Evolutionary conservation across 2,329 filamentous ascomycete species (phyloP).

Genomic region (Verticillium nonalfalfae): DNA sequence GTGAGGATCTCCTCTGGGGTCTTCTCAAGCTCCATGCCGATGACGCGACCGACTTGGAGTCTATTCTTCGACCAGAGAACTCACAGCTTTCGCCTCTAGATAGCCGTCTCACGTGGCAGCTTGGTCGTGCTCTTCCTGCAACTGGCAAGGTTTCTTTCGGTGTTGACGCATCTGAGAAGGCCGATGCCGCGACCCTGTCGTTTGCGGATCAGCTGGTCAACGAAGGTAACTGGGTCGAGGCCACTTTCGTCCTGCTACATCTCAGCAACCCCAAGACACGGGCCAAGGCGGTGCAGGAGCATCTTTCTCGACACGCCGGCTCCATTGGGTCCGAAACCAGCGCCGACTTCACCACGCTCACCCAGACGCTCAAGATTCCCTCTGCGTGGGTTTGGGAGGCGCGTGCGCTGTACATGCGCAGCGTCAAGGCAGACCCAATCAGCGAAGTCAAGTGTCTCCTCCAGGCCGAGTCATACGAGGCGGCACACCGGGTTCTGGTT

Average conservation of each 20-base stretch:
- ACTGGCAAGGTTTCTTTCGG: constrained; percentile 47
- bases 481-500: constrained; percentile 80
- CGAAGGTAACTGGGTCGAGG: constrained; percentile 61
- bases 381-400: constrained; percentile 79
- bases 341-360: constrained; percentile 51
- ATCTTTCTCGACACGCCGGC: constrained; percentile 66
- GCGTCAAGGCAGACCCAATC: constrained; percentile 60
- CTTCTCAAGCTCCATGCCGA: constrained; percentile 75
- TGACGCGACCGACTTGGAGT: constrained; percentile 53
- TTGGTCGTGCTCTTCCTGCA: constrained; percentile 60
- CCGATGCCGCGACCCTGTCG: constrained; percentile 59
- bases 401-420: constrained; percentile 75
- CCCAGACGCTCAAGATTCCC: constrained; percentile 63
- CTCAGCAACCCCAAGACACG: constrained; percentile 59
- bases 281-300: constrained; percentile 61
- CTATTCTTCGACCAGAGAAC: constrained; percentile 69
- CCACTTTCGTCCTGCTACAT: constrained; percentile 72
- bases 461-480: constrained; percentile 65
- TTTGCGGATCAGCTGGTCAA: constrained; percentile 60
- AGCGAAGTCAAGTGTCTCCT: constrained; percentile 76
- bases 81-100: constrained; percentile 70
- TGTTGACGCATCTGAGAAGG: constrained; percentile 48
- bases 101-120: constrained; percentile 75
- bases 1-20: constrained; percentile 81
- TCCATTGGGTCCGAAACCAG: constrained; percentile 55